phyloP scores from a whole-genome alignment of 2,329 filamentous ascomycete species.

The Arthrobotrys sinensis region DNA sequence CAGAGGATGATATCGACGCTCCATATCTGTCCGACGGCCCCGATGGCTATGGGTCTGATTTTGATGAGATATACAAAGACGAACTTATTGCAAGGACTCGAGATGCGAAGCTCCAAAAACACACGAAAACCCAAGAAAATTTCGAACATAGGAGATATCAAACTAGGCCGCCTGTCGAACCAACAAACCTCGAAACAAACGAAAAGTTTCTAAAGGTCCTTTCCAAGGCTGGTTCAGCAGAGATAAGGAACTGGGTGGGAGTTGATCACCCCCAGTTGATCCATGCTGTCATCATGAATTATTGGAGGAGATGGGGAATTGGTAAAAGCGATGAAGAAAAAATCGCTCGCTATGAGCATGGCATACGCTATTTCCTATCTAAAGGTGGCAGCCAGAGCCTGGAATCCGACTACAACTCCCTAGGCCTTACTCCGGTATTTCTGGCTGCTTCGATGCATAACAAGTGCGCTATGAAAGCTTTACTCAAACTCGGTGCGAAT shows the following conservation, averaged over 20 bases:
- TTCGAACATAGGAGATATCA: too few relatives aligned
- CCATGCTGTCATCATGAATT: conserved; percentile 61
- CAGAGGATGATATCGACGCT: neutral
- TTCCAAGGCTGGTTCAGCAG: conserved; percentile 28
- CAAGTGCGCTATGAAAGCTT: conserved; percentile 73
- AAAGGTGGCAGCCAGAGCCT: conserved; percentile 76
- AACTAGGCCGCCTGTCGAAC: too few relatives aligned
- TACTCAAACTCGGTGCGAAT: conserved; percentile 78
- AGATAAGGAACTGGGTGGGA: conserved; percentile 61
- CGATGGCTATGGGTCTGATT: too few relatives aligned
- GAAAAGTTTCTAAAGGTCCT: neutral
- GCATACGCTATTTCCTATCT: conserved; percentile 75
- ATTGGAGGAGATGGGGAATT: conserved; percentile 61
- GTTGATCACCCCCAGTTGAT: conserved; percentile 59
- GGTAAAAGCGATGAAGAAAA: conserved; percentile 27
- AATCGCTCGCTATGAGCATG: conserved; percentile 62
- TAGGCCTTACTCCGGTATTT: conserved; percentile 78
- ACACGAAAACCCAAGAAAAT: too few relatives aligned
- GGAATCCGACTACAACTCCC: conserved; percentile 73
- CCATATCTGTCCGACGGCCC: too few relatives aligned
- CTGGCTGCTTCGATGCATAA: conserved; percentile 76
- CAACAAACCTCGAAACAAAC: too few relatives aligned
- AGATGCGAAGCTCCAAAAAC: too few relatives aligned
- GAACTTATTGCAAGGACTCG: too few relatives aligned
- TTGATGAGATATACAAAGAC: too few relatives aligned